Conservation (phyloP, 495 filamentous ascomycete genomes). For the Tuber umbilicatum region DNA sequence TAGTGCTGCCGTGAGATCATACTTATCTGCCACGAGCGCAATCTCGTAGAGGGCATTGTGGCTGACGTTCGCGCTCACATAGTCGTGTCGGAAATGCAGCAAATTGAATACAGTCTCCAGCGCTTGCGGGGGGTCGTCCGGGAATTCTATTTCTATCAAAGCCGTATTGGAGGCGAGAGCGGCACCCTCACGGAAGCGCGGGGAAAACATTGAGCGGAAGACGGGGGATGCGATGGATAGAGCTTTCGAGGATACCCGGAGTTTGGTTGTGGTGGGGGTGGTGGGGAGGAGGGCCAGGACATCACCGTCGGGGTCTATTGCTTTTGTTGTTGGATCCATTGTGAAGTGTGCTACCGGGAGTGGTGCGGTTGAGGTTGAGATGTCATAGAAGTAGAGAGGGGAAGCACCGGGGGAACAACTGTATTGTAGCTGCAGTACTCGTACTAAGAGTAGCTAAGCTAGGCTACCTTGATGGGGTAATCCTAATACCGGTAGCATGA, state of each 20-base stretch:
- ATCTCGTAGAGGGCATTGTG: conserved; percentile 15
- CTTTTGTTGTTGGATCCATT: background rate
- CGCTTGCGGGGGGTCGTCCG: conserved; percentile 11
- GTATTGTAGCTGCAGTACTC: too few species aligned
- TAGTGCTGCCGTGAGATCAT: conserved; percentile 22
- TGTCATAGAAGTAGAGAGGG: too few species aligned
- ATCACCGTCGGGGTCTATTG: conserved; percentile 19
- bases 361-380: background rate
- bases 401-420: too few species aligned
- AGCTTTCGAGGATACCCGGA: conserved; percentile 35
- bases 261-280: background rate
- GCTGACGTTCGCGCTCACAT: background rate
- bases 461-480: too few species aligned
- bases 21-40: conserved; percentile 36
- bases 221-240: conserved; percentile 32
- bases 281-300: conserved; percentile 3
- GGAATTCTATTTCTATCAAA: conserved; percentile 14
- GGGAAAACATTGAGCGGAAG: conserved; percentile 37
- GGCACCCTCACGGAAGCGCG: conserved; percentile 31
- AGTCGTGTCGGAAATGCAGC: conserved; percentile 25
- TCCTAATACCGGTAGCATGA: too few species aligned
- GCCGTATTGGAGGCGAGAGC: background rate
- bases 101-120: conserved; percentile 23
- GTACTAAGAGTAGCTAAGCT: too few species aligned
- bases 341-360: background rate